These are phyloP conservation scores for Aspergillus novofumigatus DNA, from an alignment of 2,329 filamentous ascomycete genomes.

Conservation along the genomic window DNA sequence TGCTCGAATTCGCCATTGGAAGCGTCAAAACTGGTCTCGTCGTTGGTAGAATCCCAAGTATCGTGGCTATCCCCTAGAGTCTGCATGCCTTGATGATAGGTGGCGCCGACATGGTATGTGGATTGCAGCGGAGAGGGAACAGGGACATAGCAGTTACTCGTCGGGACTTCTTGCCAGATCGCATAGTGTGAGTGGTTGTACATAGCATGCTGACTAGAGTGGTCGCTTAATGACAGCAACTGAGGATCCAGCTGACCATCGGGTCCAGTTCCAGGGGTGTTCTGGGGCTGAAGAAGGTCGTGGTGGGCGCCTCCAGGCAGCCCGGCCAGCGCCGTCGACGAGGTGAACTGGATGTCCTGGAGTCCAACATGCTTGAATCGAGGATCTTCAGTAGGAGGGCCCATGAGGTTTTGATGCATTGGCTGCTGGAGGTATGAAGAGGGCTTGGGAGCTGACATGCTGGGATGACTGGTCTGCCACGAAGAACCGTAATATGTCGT, in stretches of 20 bases:
- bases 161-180: slow-evolving; percentile 21
- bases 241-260: slow-evolving; percentile 41
- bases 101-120: slow-evolving; percentile 9
- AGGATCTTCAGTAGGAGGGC: slow-evolving; percentile 40
- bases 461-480: slow-evolving; percentile 52
- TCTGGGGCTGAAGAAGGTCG: slow-evolving; percentile 38
- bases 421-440: slow-evolving; percentile 52
- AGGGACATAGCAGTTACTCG: slow-evolving; percentile 17
- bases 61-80: slow-evolving; percentile 32
- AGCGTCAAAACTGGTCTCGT: slow-evolving; percentile 34
- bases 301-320: slow-evolving; percentile 41
- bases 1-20: slow-evolving; percentile 45
- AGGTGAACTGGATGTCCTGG: slow-evolving; percentile 27
- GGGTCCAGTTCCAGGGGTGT: slow-evolving; percentile 21
- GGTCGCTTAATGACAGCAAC: slow-evolving; percentile 30
- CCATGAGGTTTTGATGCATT: slow-evolving; percentile 39
- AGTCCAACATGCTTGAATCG: slow-evolving; percentile 38
- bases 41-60: slow-evolving; percentile 34
- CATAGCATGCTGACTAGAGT: slow-evolving; percentile 10
- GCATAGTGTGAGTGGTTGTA: slow-evolving; percentile 16
- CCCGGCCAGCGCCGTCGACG: slow-evolving; percentile 37
- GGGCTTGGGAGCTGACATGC: slow-evolving; percentile 43
- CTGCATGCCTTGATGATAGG: slow-evolving; percentile 27
- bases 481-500: slow-evolving; percentile 41
- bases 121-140: slow-evolving; percentile 12